Evolutionary conservation across 202 grass and related monocot genomes (phyloP).

Genomic region (Musa balbisiana): DNA sequence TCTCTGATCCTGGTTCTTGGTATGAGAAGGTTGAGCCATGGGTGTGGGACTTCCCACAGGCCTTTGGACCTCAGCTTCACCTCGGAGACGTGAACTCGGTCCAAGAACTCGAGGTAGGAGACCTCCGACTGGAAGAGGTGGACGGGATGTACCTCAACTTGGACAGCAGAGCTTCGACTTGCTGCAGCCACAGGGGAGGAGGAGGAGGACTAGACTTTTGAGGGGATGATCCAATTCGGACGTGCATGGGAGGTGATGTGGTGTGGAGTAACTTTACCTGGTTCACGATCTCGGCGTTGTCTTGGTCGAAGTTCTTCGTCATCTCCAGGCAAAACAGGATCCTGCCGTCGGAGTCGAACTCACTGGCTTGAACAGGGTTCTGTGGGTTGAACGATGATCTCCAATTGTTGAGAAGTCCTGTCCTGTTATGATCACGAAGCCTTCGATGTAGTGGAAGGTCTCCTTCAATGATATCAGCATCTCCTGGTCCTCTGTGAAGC

Average conservation of each 20-base stretch:
- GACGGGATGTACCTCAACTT: slow-evolving; percentile 66
- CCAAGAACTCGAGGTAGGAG: slow-evolving; percentile 79
- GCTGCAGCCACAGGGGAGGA: slow-evolving; percentile 29
- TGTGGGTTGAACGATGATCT: slow-evolving; percentile 79
- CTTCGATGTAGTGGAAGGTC: slow-evolving; percentile 93
- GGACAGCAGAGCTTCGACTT: slow-evolving; percentile 51
- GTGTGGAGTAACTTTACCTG: slow-evolving; percentile 34
- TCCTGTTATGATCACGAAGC: slow-evolving; percentile 93
- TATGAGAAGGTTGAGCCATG: slow-evolving; percentile 93
- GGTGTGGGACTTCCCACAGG: slow-evolving; percentile 92
- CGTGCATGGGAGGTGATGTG: neutral
- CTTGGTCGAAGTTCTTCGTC: slow-evolving; percentile 71
- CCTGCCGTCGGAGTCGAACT: slow-evolving; percentile 64
- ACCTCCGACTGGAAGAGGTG: slow-evolving; percentile 85
- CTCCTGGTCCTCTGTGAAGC: slow-evolving; percentile 91
- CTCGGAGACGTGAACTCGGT: slow-evolving; percentile 81
- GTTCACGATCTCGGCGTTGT: slow-evolving; percentile 40
- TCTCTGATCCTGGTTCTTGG: slow-evolving; percentile 59
- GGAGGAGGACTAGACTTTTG: neutral
- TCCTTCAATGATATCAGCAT: slow-evolving; percentile 50
- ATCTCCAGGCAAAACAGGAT: slow-evolving; percentile 89
- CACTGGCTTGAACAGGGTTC: slow-evolving; percentile 59
- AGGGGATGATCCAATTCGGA: neutral
- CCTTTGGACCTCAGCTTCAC: slow-evolving; percentile 68
- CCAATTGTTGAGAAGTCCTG: slow-evolving; percentile 95